Evolutionary conservation across 176 grass and related monocot genomes (phyloP), one percentile per base, ranked within the genome.

Genomic region (Alopecurus myosuroides): DNA sequence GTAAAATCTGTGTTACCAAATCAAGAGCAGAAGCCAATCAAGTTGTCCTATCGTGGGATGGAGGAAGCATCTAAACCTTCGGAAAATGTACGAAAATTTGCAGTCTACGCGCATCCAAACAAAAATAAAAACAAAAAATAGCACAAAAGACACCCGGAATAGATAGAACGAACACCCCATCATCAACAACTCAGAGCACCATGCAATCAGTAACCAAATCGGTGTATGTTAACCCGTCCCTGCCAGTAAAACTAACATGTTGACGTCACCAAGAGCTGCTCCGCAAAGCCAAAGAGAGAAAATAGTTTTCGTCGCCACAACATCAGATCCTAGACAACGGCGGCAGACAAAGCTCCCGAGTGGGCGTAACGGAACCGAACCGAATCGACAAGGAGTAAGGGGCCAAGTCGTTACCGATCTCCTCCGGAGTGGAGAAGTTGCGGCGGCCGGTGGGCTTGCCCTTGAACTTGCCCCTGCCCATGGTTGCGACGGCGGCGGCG

Each of bases 381-480:
- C 25, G 45, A 17, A 82, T 22, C 52, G 11, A 22, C 15, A 64
- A 36, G 77, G 26, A 26, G 37, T 1, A 28, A 30, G 76, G 63
- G 74, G 22, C 36, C 29, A 20, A 18, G 17, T 79, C 62, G 64
- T 87, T 92, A 99, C 97, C 94, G 78, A 99, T 99, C 92, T 97
- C 94, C 78, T 99, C 97, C 2, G 90, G 89, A 12, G 94, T 99
- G 75, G 97, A 99, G 89, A 99, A 97, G 83, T 94, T 96, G 55
- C 97, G 87, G 68, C 94, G 93, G 57, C 97, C 94, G 51, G 97
- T 99, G 41, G 94, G 97, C 86, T 99, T 99, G 10, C 91, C 97
- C 88, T 99, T 99, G 74, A 99, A 99, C 88, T 92, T 99, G 18
- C 94, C 97, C 75, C 97, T 92, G 23, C 97, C 94, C 97, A 99